Evolutionary conservation across 441 rosid species (phyloP), one percentile per base, ranked within the genome.

Genomic region (Eruca vesicaria): DNA sequence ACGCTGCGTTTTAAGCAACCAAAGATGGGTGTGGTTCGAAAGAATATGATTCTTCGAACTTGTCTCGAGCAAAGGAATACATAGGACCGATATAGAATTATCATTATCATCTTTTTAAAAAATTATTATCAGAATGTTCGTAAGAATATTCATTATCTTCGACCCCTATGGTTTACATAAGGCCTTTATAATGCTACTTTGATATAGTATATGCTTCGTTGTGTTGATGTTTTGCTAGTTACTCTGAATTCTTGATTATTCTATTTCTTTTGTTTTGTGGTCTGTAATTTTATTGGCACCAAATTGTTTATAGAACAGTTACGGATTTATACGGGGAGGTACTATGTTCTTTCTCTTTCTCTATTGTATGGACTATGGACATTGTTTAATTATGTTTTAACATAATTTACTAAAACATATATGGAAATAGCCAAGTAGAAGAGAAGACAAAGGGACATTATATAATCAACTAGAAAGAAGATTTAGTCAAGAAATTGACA

Each of bases 401-500:
- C 63, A 15, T 15, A 59, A 31, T 7, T 31, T 60, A 11, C 16
- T 16, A 16, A 29, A 29, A 29, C n/a, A 29, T 8, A 21, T 56
- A 21, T 68, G 26, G 36, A 57, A 23, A n/a, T 8, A 16, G 26
- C 38, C 64, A 60, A 45, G 56, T 59, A 4, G 21, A 60, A 4
- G 19, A 43, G 26, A 23, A 48, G 14, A 48, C 50, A 14, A 43
- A 20, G 23, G 31, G 50, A 45, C 28, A 71, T 48, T 14, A 14
- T 11, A 48, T n/a, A 48, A 32, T 31, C 35, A 59, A 1, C 19
- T 41, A 18, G 23, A 23, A 61, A 21, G 50, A 19, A 61, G 64
- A 53, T 63, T 52, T 63, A 55, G 68, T 62, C 41, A 52, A 52
- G 35, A 71, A 48, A 20, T 43, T 19, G 32, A 59, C 7, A 45